Base-by-base conservation (phyloP, 495 filamentous ascomycete genomes). In the Trichoderma asperelloides region DNA sequence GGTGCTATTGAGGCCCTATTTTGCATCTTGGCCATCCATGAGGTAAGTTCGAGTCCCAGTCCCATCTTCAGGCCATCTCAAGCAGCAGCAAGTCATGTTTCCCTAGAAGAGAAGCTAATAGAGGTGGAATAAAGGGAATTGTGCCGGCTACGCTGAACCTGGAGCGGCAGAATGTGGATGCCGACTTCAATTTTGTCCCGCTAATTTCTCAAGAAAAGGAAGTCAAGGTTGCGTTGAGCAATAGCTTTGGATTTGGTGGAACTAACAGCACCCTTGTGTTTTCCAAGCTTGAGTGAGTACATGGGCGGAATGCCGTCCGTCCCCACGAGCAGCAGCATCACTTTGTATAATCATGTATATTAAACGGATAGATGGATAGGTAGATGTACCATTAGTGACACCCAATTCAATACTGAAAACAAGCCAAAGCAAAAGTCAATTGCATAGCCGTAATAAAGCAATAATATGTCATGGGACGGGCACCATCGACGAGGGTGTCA, bases 241-340 rank as follows among this genome's bases (percentile, higher is more conserved):
- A 98, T 72, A 98, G 94, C 73, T 98, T 98, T 82, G 95, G 95
- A 1, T 98, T 98, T 80, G 95, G 95, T 12, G 95, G 95, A 37
- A 98, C 95, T 11, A 98, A 98, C 79, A 93, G 93, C 57, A 91
- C 85, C 69, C 79, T 98, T 55, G 94, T 92, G 68, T 96, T 98
- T 75, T 84, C 79, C 8, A 85, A 83, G 70, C 78, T 75, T 21
- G 70, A 76, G 1, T 77, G 72, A 51, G 11, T 21, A 2, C 13
- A 6, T 15, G 12, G 4, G 15, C 16, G 43, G 3, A n/a, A 25
- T 2, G 11, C 0, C 41, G 30, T 28, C 27, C 27, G 21, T 40
- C 63, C 9, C 33, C 9, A 37, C 33, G 33, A 37, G 9, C 33
- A 37, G 33, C 33, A 37, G 33, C 33, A 3, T 37, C 33, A 37